Evolutionary conservation across 2,329 filamentous ascomycete genomes (phyloP).

Genomic region (Alternaria sp.): DNA sequence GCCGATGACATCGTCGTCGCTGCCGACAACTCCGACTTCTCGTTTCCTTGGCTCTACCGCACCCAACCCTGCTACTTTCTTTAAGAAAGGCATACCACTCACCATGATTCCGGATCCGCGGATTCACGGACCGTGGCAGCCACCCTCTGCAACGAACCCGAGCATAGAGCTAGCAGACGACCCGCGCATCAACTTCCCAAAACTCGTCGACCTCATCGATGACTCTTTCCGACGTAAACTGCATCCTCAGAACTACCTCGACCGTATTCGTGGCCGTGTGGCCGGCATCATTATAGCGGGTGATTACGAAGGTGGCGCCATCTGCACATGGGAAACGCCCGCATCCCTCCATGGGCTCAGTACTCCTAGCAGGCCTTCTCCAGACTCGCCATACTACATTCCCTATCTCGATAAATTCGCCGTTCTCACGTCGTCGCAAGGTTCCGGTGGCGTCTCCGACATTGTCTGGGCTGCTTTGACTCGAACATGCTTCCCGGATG

Average conservation of each 20-base stretch:
- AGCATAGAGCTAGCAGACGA: slow-evolving; percentile 74
- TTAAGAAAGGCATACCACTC: slow-evolving; percentile 90
- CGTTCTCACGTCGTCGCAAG: slow-evolving; percentile 85
- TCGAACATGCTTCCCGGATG: slow-evolving; percentile 81
- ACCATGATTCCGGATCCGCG: slow-evolving; percentile 79
- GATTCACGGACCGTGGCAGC: slow-evolving; percentile 67
- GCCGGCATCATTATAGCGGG: slow-evolving; percentile 94
- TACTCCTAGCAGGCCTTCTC: background rate
- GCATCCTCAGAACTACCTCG: slow-evolving; percentile 81
- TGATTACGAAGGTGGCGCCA: slow-evolving; percentile 93
- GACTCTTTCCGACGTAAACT: slow-evolving; percentile 89
- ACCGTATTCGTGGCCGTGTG: slow-evolving; percentile 78
- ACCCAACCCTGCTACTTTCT: slow-evolving; percentile 72
- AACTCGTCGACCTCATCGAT: slow-evolving; percentile 86
- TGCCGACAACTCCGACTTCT: slow-evolving; percentile 63
- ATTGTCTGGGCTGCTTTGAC: slow-evolving; percentile 98
- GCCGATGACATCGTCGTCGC: slow-evolving; percentile 86
- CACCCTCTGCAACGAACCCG: slow-evolving; percentile 64
- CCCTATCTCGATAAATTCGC: slow-evolving; percentile 98
- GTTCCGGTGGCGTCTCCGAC: slow-evolving; percentile 90
- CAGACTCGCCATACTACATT: slow-evolving; percentile 65
- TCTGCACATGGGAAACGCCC: slow-evolving; percentile 92
- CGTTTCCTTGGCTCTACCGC: slow-evolving; percentile 37
- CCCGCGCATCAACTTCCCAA: slow-evolving; percentile 79
- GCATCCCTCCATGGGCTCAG: slow-evolving; percentile 54